Base-by-base conservation (phyloP, 2,329 filamentous ascomycete genomes). In the Endoconidiophora polonica region DNA sequence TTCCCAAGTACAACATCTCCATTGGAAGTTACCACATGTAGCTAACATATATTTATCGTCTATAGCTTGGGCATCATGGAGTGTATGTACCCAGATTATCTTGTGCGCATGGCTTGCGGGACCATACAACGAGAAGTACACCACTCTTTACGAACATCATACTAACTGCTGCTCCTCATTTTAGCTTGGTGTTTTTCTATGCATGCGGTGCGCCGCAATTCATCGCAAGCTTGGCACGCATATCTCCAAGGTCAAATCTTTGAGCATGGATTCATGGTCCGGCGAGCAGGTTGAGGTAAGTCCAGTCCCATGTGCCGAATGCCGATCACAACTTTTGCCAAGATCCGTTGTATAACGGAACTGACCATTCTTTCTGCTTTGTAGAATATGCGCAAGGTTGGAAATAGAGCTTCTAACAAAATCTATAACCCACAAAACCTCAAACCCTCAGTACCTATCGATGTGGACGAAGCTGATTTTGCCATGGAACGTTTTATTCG, bases 261-360 rank as follows among this genome's bases (percentile, higher is more conserved):
- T 98, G 68, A 96, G 84, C 65, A 96, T 98, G 88, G 91, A 98
- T 66, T 91, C 83, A 57, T 98, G 91, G 91, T 80, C 84, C 45
- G 81, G 82, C 60, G 91, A 96, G 54, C 91, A 98, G 68, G 88
- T 98, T 56, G 91, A 98, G 67, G 88, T 94, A 70, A 66, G 76
- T 66, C 48, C 23, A 37, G 36, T 24, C 24, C 14, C 22, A 23
- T 23, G 24, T 33, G 26, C 12, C 16, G 33, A 29, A 33, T 24
- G 24, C n/a, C 16, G 36, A 41, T 45, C 23, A n/a, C 14, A 23
- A 24, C 7, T 9, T 40, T 4, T n/a, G 20, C 38, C 12, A 16
- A 40, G 2, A 40, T 9, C 14, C 18, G 38, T 40, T 16, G 6
- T 16, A 6, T 6, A 18, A 22, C 20, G 18, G 5, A 24, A 33